Base-by-base conservation (phyloP, 2,329 filamentous ascomycete genomes). In the Cyanodermella asteris region DNA sequence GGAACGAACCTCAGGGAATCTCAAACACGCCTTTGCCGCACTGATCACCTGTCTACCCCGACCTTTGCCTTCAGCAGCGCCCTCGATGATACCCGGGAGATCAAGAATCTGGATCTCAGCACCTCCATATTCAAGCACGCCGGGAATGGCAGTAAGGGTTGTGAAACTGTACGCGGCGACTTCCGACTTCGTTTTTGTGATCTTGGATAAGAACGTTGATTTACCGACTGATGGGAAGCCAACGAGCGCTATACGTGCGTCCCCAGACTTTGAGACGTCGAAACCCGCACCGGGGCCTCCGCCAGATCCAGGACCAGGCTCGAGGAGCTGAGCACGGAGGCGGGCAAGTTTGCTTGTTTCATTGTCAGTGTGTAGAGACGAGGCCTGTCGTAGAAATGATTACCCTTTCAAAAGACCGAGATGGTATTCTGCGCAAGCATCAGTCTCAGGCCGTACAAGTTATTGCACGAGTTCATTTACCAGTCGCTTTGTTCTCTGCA, bases 171-270 rank as follows among this genome's bases (percentile, higher is more conserved):
- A 97, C 1, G 87, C 77, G 1, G 87, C 87, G 15, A 93, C 81
- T 47, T 93, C 84, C 25, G 81, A 91, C 43, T 80, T 81, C 19
- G 90, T 97, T 55, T 91, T 94, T 24, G 87, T 97, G 46, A 97
- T 90, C 45, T 94, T 93, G 24, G 82, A 93, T n/a, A 97, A 50
- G 45, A 97, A 94, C 0, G 87, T 97, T 3, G 87, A 97, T 56
- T 97, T 97, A 47, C 87, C 87, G 25, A 97, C 87, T 0, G 90
- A 97, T 0, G 90, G 87, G 40, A 97, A 97, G n/a, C 87, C 87
- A 27, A 97, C 90, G 3, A 97, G 67, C 2, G 90, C 81, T 52
- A 97, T 94, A 42, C 87, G 71, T 9, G 87, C 87, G 57, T 97
- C 87, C 34, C 87, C 87, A 36, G 74, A 84, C 53, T 97, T 97